Evolutionary conservation across 1,284 basidiomycete species (phyloP).

Genomic region (Trametes sp.): DNA sequence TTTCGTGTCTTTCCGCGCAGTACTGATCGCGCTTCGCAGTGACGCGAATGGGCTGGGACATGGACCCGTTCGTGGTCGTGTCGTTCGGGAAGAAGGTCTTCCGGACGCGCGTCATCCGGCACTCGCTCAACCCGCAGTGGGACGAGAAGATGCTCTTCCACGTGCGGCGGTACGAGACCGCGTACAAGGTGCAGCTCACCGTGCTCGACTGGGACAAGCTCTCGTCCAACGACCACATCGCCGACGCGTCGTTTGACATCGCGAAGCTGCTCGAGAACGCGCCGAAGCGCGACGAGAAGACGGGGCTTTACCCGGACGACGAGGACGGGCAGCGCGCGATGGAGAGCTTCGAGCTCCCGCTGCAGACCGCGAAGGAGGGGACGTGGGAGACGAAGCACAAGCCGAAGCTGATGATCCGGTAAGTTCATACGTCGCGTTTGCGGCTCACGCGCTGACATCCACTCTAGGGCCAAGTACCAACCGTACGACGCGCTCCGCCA

Average conservation of each 20-base stretch:
- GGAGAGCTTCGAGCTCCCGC: conserved; percentile 69
- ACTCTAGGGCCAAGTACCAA: conserved; percentile 86
- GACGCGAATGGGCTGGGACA: conserved; percentile 90
- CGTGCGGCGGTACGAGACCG: conserved; percentile 86
- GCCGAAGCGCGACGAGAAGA: conserved; percentile 74
- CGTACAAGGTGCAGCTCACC: conserved; percentile 80
- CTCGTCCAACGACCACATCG: conserved; percentile 88
- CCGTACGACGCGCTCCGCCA: conserved; percentile 93
- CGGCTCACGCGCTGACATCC: not conserved
- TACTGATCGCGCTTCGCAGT: conserved; percentile 51
- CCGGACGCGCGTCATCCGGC: conserved; percentile 89
- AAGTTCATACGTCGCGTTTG: conserved; percentile 33
- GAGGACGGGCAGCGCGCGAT: conserved; percentile 65
- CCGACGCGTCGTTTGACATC: conserved; percentile 77
- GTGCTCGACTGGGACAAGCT: conserved; percentile 97
- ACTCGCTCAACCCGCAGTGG: conserved; percentile 91
- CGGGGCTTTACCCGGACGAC: conserved; percentile 74
- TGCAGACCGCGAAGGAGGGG: conserved; percentile 62
- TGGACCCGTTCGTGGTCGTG: conserved; percentile 97
- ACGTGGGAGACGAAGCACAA: conserved; percentile 71
- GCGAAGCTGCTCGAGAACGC: conserved; percentile 75
- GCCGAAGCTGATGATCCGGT: conserved; percentile 71
- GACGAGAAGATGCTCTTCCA: conserved; percentile 97
- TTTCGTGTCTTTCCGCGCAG: not conserved
- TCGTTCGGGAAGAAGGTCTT: conserved; percentile 98